phyloP scores from a whole-genome alignment of 495 filamentous ascomycete species.

The Penicillium ucsense region DNA sequence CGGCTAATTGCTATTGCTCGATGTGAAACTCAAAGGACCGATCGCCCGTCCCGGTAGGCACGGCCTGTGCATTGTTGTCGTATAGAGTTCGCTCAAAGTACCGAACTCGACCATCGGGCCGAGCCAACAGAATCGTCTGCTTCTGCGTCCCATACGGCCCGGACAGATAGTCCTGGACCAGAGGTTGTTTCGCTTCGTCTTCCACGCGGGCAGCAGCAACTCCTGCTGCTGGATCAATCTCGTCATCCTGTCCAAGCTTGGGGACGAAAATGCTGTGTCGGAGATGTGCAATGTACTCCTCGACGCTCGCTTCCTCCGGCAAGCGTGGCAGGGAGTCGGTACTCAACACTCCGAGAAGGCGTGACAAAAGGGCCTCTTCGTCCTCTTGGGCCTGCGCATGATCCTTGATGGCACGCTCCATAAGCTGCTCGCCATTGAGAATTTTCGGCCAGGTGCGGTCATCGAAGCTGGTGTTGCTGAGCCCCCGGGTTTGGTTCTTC shows the following conservation, averaged over 20 bases:
- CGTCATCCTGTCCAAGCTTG: conserved; percentile 47
- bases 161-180: conserved; percentile 20
- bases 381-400: conserved; percentile 37
- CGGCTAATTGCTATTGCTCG: conserved; percentile 6
- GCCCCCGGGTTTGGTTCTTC: conserved; percentile 57
- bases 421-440: conserved; percentile 41
- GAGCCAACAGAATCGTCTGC: conserved; percentile 78
- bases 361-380: conserved; percentile 58
- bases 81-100: conserved; percentile 80
- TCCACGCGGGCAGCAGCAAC: conserved; percentile 33
- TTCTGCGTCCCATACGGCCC: conserved; percentile 81
- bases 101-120: conserved; percentile 61
- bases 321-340: conserved; percentile 61
- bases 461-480: conserved; percentile 77
- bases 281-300: conserved; percentile 61
- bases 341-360: conserved; percentile 61
- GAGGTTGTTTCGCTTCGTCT: conserved; percentile 10
- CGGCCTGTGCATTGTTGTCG: conserved; percentile 52
- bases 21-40: conserved; percentile 31
- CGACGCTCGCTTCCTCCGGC: conserved; percentile 42
- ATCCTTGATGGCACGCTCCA: conserved; percentile 34
- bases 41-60: conserved; percentile 53
- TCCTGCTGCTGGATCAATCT: conserved; percentile 28
- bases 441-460: conserved; percentile 81
- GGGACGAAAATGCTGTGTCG: conserved; percentile 82